Evolutionary conservation across 139 green algal species (phyloP).

Genomic region (Asterochloris erici): DNA sequence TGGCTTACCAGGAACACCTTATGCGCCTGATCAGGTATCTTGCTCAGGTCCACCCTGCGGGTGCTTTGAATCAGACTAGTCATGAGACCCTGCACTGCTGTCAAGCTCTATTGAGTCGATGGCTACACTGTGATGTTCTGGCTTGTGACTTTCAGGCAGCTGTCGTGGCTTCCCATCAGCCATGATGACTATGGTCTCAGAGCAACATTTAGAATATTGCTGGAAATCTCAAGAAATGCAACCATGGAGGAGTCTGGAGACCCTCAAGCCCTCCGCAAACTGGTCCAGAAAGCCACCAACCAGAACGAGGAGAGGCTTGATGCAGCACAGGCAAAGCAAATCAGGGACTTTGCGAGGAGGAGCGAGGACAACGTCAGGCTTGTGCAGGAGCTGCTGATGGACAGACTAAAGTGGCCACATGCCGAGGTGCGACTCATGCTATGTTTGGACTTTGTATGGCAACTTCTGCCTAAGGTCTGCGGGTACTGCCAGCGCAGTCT

Average conservation of each 20-base stretch:
- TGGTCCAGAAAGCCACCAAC: slow-evolving; percentile 25
- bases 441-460: no score
- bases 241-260: slow-evolving; percentile 8
- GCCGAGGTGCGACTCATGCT: slow-evolving; percentile 19
- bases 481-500: not conserved
- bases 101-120: not conserved
- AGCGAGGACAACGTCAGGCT: slow-evolving; percentile 20
- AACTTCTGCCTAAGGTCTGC: not conserved
- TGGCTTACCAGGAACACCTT: no score
- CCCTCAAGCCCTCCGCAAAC: not conserved
- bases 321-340: not conserved
- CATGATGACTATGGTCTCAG: not conserved
- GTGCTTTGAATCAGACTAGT: no score
- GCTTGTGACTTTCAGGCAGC: not conserved
- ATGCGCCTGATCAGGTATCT: no score
- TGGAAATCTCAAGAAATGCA: not conserved
- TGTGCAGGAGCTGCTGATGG: slow-evolving; percentile 21
- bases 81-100: not conserved
- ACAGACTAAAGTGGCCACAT: slow-evolving; percentile 25
- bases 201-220: not conserved
- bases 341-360: slow-evolving; percentile 28
- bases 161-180: not conserved
- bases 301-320: slow-evolving; percentile 16
- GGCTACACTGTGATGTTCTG: not conserved
- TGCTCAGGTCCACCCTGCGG: no score